Base-by-base conservation (phyloP, 176 grass and related monocot species). In the Oryza officinalis region DNA sequence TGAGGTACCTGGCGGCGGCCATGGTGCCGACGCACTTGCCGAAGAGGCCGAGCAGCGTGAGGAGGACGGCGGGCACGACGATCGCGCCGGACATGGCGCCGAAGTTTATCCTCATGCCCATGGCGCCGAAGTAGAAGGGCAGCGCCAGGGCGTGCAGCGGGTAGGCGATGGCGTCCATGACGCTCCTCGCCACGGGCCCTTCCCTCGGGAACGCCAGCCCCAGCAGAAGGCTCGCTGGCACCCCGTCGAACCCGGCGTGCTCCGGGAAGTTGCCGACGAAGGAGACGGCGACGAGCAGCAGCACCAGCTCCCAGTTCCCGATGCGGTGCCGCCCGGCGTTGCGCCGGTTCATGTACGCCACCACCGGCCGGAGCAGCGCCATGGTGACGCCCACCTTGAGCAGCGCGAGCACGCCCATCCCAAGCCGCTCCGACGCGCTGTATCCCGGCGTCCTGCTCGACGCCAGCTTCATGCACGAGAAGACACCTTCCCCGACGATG, bases 41-140 rank as follows among this genome's bases (percentile, higher is more conserved):
- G 63, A 89, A 5, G 11, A 89, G 30, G 1, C 77, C 82, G 65
- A 89, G 82, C 50, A 89, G 41, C 23, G 87, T 85, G n/a, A 89
- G 65, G 71, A 89, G 77, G 50, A 44, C 1, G 0, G 82, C 87
- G 30, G 87, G 87, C 17, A 89, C 87, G 13, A 89, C 43, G 18
- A 85, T 80, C 22, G 77, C 82, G 8, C 87, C 82, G 7, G 87
- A 89, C 28, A 85, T 89, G 38, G 87, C 31, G 71, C 78, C 52
- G 65, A 89, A 89, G 71, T 89, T 85, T 0, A 89, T 65, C 50
- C 87, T 49, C 87, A 85, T 85, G 38, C 87, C 87, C 82, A 89
- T 89, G 77, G 87, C 52, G 11, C 77, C 87, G 50, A 89, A 89
- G 8, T 89, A 89, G 70, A 89, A 80, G 4, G 87, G 87, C 82